Percentiles rank a stretch among this genome's conserved stretches.
Evolutionary conservation across 2,329 filamentous ascomycete species (phyloP).

Genomic region (Alternaria metachromatica): DNA sequence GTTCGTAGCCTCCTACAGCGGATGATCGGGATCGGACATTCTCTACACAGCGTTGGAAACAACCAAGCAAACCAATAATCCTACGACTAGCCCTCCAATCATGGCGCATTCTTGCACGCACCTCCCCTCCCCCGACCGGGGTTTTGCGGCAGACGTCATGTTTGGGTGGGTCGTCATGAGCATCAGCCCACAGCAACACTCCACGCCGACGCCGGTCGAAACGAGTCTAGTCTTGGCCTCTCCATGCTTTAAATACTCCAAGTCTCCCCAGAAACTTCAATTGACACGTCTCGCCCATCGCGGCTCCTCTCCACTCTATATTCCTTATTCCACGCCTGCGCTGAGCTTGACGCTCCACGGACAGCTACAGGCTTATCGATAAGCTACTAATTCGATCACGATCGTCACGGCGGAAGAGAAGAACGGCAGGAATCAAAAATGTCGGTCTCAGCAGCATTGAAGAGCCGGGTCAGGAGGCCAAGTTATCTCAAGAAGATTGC

Average conservation of each 20-base stretch:
- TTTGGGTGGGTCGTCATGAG: slow-evolving; percentile 15
- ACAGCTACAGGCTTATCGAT: slow-evolving; percentile 15
- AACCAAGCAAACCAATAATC: not conserved
- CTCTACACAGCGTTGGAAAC: not conserved
- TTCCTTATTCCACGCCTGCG: not conserved
- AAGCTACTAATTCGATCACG: not conserved
- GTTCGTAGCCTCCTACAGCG: not conserved
- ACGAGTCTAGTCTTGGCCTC: slow-evolving; percentile 14
- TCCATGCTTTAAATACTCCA: slow-evolving; percentile 15
- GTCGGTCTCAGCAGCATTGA: slow-evolving; percentile 74
- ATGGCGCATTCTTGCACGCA: not conserved
- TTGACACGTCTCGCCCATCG: slow-evolving; percentile 1
- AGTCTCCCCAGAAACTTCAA: not conserved
- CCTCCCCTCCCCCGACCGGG: slow-evolving; percentile 11
- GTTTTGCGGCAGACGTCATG: slow-evolving; percentile 22
- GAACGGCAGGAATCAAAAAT: slow-evolving; percentile 26
- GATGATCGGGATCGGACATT: not conserved
- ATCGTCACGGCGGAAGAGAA: not conserved
- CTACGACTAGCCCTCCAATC: not conserved
- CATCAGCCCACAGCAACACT: slow-evolving; percentile 20
- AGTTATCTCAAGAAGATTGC: slow-evolving; percentile 82
- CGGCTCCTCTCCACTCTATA: slow-evolving; percentile 20
- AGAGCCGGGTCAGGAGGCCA: slow-evolving; percentile 75
- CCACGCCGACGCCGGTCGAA: slow-evolving; percentile 8
- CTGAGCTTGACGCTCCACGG: not conserved